These are phyloP conservation scores for Gnomoniopsis smithogilvyi DNA, from an alignment of 2,329 filamentous ascomycete genomes.

Conservation along the genomic window DNA sequence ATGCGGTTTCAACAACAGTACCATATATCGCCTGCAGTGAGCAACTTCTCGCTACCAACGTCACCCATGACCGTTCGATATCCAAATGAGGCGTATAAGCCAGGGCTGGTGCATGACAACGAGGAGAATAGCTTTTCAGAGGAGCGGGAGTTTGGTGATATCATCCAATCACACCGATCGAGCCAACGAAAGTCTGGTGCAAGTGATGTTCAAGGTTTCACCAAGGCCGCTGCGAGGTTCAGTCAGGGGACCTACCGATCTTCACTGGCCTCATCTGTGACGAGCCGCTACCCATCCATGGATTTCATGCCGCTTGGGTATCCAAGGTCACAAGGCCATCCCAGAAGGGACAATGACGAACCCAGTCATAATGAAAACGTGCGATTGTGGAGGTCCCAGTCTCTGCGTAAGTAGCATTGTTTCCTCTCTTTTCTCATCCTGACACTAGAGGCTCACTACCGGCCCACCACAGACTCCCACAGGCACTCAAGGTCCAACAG, in stretches of 20 bases:
- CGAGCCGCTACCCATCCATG: slow-evolving; percentile 7
- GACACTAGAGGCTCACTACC: background rate
- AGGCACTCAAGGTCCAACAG: slow-evolving; percentile 7
- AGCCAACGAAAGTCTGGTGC: background rate
- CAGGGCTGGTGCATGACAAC: background rate
- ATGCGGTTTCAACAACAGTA: background rate
- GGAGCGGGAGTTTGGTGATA: background rate
- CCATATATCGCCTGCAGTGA: background rate
- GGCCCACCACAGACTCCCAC: background rate
- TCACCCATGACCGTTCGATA: background rate
- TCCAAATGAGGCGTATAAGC: background rate
- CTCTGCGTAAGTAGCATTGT: background rate
- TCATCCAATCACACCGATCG: background rate
- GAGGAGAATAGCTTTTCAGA: background rate
- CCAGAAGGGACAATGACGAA: background rate
- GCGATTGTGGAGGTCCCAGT: background rate
- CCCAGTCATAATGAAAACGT: background rate
- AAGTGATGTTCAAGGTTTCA: background rate
- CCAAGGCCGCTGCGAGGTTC: background rate
- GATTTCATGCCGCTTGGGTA: slow-evolving; percentile 11
- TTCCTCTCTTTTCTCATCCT: background rate
- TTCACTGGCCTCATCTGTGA: slow-evolving; percentile 10
- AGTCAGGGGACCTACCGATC: slow-evolving; percentile 11
- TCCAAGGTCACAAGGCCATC: background rate
- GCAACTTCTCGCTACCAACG: slow-evolving; percentile 9